These are phyloP conservation scores for Ustilago vetiveriae DNA, from an alignment of 1,284 basidiomycete species.

Conservation along the genomic window DNA sequence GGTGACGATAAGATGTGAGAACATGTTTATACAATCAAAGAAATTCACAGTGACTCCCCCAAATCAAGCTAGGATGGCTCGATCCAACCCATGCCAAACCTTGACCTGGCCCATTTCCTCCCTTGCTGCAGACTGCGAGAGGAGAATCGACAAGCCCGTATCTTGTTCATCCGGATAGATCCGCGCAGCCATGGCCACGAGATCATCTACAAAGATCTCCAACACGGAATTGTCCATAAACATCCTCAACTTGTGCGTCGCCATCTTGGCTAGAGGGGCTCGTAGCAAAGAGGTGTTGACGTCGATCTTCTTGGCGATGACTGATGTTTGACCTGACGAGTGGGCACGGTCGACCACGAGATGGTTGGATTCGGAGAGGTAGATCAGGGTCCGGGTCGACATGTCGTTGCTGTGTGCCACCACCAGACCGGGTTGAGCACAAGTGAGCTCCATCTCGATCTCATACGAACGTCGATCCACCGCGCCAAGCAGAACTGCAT, in stretches of 20 bases:
- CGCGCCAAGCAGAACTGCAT: constrained; percentile 1
- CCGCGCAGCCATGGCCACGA: constrained; percentile 42
- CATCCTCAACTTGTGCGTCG: constrained; percentile 27
- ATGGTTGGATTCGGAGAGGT: constrained; percentile 7
- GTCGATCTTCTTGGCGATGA: constrained; percentile 23
- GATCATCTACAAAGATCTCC: constrained; percentile 54
- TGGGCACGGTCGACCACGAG: constrained; percentile 40
- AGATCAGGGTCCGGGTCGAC: constrained; percentile 27
- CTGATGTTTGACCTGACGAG: constrained; percentile 20
- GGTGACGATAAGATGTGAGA: not conserved
- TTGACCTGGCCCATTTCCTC: not conserved
- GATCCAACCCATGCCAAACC: constrained; percentile 34
- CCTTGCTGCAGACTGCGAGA: not conserved
- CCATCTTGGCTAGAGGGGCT: constrained; percentile 3
- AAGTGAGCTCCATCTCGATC: constrained; percentile 22
- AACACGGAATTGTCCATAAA: constrained; percentile 58
- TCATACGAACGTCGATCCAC: constrained; percentile 28
- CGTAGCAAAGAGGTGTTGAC: constrained; percentile 35
- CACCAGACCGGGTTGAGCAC: constrained; percentile 18
- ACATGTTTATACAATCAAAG: constrained; percentile 1
- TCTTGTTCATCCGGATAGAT: constrained; percentile 46
- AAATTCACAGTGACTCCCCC: not conserved
- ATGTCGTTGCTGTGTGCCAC: constrained; percentile 39
- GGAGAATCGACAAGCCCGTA: constrained; percentile 21
- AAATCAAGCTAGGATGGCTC: constrained; percentile 15